These are phyloP conservation scores for Erodium maritimum DNA, from an alignment of 345 rosid genomes.

Conservation along the genomic window DNA sequence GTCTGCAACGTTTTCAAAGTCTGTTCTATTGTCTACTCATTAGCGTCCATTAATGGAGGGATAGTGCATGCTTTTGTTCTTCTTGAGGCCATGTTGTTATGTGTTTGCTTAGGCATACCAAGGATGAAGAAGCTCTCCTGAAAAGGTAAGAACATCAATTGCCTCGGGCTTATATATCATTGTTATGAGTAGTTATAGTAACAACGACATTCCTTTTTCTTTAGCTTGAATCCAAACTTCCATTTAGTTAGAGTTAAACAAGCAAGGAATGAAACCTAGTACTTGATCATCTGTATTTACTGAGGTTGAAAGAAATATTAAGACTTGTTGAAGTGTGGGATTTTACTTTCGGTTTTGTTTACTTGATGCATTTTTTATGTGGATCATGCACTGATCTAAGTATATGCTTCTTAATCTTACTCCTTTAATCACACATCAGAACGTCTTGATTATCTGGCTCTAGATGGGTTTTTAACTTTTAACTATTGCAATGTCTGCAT, in stretches of 20 bases:
- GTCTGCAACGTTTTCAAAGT: conserved; percentile 29
- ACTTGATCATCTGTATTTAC: not conserved
- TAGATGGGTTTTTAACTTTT: no score
- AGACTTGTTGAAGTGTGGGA: not conserved
- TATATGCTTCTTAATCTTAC: no score
- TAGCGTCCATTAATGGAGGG: conserved; percentile 14
- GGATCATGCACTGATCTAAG: no score
- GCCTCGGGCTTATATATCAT: not conserved
- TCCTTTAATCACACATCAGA: no score
- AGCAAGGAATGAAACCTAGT: not conserved
- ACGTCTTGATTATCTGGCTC: no score
- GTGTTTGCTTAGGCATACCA: not conserved
- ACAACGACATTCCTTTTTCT: not conserved
- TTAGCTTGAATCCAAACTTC: not conserved
- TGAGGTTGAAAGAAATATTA: not conserved
- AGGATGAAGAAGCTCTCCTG: not conserved
- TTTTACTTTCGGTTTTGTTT: not conserved
- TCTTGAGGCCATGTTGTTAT: not conserved
- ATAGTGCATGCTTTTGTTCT: no score
- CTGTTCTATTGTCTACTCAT: conserved; percentile 37
- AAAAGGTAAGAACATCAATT: not conserved
- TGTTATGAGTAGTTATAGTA: not conserved
- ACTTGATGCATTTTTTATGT: not conserved
- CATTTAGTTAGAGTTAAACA: not conserved
- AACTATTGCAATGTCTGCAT: no score